Percentiles rank a stretch among this genome's conserved stretches.
Conservation (phyloP, 805 yeast species). For the Ogataea minuta region DNA sequence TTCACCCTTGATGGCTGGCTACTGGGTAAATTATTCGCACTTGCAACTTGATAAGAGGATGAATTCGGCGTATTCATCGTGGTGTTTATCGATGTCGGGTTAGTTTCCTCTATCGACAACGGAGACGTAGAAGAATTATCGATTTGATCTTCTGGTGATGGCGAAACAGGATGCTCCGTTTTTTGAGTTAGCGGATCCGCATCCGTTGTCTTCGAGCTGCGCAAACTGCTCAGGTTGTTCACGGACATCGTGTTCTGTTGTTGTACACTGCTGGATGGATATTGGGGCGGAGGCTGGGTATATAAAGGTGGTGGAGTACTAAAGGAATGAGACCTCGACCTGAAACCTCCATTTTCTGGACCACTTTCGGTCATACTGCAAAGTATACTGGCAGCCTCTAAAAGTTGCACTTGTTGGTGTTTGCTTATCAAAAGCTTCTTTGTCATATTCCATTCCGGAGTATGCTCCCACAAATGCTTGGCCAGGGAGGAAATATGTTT, state of each 20-base stretch:
- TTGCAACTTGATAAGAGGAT: neutral
- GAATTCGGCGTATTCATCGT: conserved; percentile 12
- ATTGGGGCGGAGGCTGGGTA: conserved; percentile 12
- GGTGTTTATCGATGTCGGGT: conserved; percentile 19
- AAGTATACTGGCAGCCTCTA: conserved; percentile 74
- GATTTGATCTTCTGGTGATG: conserved; percentile 16
- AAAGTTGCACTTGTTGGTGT: conserved; percentile 82
- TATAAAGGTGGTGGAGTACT: conserved; percentile 18
- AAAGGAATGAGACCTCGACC: conserved; percentile 21
- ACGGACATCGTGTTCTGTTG: conserved; percentile 4
- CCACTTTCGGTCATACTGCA: conserved; percentile 64
- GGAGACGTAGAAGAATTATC: conserved; percentile 16
- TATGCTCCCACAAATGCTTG: conserved; percentile 90
- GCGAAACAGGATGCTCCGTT: conserved; percentile 10
- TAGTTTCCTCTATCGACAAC: conserved; percentile 21
- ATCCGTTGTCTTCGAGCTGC: neutral
- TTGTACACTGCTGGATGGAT: neutral
- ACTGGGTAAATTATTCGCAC: neutral
- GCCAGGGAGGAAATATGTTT: conserved; percentile 87
- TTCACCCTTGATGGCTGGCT: neutral
- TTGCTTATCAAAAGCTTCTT: conserved; percentile 77
- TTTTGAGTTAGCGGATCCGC: neutral
- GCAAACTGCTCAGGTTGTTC: conserved; percentile 1
- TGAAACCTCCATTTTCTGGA: conserved; percentile 14
- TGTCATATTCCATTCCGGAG: conserved; percentile 91